A percentile compares a stretch with the other conserved stretches of the same genome.
Evolutionary conservation across 257 asterid genomes (phyloP).

Genomic region (Mitragyna speciosa): DNA sequence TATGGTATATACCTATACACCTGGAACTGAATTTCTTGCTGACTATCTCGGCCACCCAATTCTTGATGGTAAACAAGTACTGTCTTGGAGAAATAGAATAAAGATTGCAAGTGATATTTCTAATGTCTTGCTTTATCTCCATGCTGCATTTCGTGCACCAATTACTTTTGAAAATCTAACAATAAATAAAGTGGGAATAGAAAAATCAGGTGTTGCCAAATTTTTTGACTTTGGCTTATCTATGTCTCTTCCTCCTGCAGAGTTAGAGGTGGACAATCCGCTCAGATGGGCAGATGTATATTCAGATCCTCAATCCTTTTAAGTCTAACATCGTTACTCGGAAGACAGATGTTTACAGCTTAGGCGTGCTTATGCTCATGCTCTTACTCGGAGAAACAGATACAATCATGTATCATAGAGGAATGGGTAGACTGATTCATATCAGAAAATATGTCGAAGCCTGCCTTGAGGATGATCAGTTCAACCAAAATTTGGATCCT

Average conservation of each 20-base stretch:
- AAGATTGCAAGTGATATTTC: conserved; percentile 4
- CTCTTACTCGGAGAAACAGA: not conserved
- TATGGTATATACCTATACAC: conserved; percentile 5
- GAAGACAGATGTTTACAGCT: conserved; percentile 16
- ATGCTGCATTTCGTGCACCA: conserved; percentile 18
- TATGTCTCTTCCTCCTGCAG: conserved; percentile 20
- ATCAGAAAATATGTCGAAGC: not conserved
- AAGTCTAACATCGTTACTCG: not conserved
- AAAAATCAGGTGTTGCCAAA: conserved; percentile 14
- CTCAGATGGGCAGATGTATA: not conserved
- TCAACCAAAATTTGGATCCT: conserved; percentile 2
- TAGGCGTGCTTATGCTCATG: conserved; percentile 12
- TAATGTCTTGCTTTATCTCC: conserved; percentile 11
- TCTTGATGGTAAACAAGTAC: not conserved
- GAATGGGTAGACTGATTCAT: too few relatives aligned
- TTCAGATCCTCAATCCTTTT: conserved; percentile 3
- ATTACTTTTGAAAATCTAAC: conserved; percentile 1
- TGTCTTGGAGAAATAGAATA: conserved; percentile 12
- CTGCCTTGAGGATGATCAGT: not conserved
- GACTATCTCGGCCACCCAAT: not conserved
- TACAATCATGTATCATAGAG: not conserved
- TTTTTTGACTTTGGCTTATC: conserved; percentile 6
- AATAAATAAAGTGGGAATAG: not conserved
- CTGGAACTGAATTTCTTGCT: not conserved
- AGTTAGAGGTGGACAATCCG: not conserved